These are phyloP conservation scores for Syzygium jambos DNA, from an alignment of 345 rosid genomes.

Conservation along the genomic window DNA sequence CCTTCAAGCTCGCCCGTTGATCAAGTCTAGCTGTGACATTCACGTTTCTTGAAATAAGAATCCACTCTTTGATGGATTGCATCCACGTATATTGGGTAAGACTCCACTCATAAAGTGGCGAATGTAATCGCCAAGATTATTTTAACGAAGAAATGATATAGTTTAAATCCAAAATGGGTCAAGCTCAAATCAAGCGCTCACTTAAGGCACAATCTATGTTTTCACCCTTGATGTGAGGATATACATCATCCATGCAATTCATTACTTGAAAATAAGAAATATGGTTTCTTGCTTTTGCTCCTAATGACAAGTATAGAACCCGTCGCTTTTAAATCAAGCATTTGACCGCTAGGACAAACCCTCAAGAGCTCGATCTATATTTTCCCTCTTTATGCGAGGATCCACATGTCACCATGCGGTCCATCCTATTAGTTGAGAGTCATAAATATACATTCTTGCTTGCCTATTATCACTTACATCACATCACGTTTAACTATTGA, in stretches of 20 bases:
- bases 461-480: too few species aligned
- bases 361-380: too few species aligned
- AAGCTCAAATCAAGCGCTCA: rapidly evolving
- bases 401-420: too few species aligned
- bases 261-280: not conserved
- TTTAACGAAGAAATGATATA: rapidly evolving
- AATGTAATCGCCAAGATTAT: not conserved
- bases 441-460: too few species aligned
- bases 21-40: not conserved
- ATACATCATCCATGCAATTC: rapidly evolving
- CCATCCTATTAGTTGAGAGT: too few species aligned
- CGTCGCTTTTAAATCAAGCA: too few species aligned
- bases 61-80: rapidly evolving
- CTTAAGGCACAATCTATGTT: not conserved
- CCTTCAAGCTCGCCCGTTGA: not conserved
- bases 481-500: too few species aligned
- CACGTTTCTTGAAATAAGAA: too few species aligned
- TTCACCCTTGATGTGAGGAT: not conserved
- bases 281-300: not conserved
- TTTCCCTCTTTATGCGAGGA: too few species aligned
- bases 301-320: not conserved
- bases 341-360: too few species aligned
- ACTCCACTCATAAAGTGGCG: rapidly evolving
- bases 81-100: too few species aligned
- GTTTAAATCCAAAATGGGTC: too few species aligned